A percentile compares a stretch with the other conserved stretches of the same genome.
Conservation (phyloP, 176 grass and related monocot genomes). For the Aegilops umbellulata region DNA sequence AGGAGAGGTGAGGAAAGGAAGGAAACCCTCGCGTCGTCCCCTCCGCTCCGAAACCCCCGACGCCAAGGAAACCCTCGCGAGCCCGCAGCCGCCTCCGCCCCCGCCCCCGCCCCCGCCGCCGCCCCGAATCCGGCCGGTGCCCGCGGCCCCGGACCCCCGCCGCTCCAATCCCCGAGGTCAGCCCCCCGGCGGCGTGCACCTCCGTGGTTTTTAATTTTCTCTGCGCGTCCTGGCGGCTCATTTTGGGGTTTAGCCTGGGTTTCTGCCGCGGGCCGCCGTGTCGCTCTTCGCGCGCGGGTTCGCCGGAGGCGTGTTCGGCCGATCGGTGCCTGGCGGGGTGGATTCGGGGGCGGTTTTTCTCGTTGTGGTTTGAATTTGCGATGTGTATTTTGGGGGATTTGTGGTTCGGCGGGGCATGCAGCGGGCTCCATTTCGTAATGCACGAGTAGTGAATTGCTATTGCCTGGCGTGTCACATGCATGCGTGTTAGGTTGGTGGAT, state of each 20-base stretch:
- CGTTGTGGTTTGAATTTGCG: not conserved
- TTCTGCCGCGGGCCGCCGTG: not conserved
- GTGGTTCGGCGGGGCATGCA: not conserved
- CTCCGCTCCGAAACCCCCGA: conserved; percentile 46
- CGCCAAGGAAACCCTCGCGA: conserved; percentile 41
- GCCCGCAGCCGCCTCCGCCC: not conserved
- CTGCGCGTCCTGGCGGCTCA: not conserved
- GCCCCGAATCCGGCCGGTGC: conserved; percentile 15
- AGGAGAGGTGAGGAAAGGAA: conserved; percentile 13
- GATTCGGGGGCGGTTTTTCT: conserved; percentile 12
- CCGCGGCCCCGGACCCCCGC: not conserved
- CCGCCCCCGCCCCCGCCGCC: conserved; percentile 28
- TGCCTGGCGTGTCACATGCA: not conserved
- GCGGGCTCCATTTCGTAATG: conserved; percentile 31
- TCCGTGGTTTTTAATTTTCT: not conserved
- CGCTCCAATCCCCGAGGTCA: conserved; percentile 33
- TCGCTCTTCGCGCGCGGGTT: not conserved
- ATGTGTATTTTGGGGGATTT: conserved; percentile 16
- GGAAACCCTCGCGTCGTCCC: conserved; percentile 39
- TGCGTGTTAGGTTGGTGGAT: conserved; percentile 20
- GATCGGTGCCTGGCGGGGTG: conserved; percentile 3
- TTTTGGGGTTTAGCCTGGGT: conserved; percentile 25
- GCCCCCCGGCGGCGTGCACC: not conserved
- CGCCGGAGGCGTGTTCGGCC: not conserved
- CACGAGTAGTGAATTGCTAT: not conserved